Percentiles rank a stretch among this genome's conserved stretches.
phyloP scores from a whole-genome alignment of 169 alveolate species.

The Besnoitia besnoiti region DNA sequence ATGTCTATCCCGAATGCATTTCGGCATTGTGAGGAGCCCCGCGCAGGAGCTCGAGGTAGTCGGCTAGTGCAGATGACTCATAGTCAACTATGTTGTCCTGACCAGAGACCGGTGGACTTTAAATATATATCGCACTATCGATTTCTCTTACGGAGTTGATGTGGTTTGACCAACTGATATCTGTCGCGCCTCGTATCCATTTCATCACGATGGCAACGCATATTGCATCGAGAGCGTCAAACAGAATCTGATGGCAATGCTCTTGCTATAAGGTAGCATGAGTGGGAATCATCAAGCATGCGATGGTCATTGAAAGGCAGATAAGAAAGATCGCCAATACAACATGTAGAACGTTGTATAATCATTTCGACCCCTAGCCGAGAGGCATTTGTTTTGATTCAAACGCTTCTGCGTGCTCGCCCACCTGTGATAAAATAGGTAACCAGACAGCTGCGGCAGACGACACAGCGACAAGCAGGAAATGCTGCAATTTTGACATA shows the following conservation, averaged over 20 bases:
- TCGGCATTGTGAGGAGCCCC: neutral
- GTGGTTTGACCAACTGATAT: conserved; percentile 34
- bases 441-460: neutral
- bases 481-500: neutral
- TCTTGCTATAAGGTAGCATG: neutral
- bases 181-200: conserved; percentile 54
- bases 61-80: neutral
- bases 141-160: conserved; percentile 40
- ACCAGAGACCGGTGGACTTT: neutral
- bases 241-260: neutral
- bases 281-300: neutral
- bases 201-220: conserved; percentile 37
- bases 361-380: conserved; percentile 6
- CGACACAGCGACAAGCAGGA: neutral
- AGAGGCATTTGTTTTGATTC: neutral
- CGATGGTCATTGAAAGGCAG: neutral
- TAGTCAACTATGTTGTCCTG: conserved; percentile 12
- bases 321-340: neutral
- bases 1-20: neutral
- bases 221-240: conserved; percentile 50
- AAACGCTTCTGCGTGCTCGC: neutral
- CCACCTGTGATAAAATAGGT: neutral
- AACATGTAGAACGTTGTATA: conserved; percentile 4
- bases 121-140: neutral
- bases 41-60: neutral